Conservation (phyloP, 352 stramenopile species). For the Discostella stelligera region DNA sequence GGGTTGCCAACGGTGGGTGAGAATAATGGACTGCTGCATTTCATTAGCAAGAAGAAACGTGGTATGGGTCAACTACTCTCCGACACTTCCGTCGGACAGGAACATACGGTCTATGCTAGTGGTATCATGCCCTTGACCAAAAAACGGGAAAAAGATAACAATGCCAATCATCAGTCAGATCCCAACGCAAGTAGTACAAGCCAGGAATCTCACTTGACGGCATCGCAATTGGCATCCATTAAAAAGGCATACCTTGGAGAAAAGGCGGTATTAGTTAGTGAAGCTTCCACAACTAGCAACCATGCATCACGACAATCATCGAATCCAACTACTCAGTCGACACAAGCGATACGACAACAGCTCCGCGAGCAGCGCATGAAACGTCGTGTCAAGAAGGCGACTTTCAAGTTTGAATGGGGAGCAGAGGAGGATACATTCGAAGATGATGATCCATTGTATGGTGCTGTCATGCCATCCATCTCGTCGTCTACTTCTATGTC, state of each 20-base stretch:
- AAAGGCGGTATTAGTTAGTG: conserved; percentile 20
- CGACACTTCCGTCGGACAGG: conserved; percentile 18
- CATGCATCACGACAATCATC: conserved; percentile 12
- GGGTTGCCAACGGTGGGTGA: not conserved
- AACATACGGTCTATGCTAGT: not conserved
- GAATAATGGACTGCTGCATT: conserved; percentile 84
- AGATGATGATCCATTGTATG: conserved; percentile 68
- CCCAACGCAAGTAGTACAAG: conserved; percentile 23
- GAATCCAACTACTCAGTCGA: not conserved
- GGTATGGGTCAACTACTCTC: conserved; percentile 63
- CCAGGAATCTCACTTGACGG: conserved; percentile 48
- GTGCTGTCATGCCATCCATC: not conserved
- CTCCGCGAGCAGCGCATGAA: conserved; percentile 44
- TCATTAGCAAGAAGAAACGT: conserved; percentile 90
- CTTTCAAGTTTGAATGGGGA: conserved; percentile 82
- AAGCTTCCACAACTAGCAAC: conserved; percentile 12
- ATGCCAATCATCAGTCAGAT: conserved; percentile 6
- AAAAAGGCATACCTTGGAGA: conserved; percentile 72
- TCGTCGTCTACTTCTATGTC: conserved; percentile 6
- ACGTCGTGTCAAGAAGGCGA: conserved; percentile 65
- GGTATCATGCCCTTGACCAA: conserved; percentile 1
- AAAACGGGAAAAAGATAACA: conserved; percentile 3
- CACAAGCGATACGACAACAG: conserved; percentile 20
- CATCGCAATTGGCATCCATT: conserved; percentile 52
- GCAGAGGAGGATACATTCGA: conserved; percentile 72